These are phyloP conservation scores for Aquilaria yunnanensis DNA, from an alignment of 345 rosid species.

Conservation along the genomic window DNA sequence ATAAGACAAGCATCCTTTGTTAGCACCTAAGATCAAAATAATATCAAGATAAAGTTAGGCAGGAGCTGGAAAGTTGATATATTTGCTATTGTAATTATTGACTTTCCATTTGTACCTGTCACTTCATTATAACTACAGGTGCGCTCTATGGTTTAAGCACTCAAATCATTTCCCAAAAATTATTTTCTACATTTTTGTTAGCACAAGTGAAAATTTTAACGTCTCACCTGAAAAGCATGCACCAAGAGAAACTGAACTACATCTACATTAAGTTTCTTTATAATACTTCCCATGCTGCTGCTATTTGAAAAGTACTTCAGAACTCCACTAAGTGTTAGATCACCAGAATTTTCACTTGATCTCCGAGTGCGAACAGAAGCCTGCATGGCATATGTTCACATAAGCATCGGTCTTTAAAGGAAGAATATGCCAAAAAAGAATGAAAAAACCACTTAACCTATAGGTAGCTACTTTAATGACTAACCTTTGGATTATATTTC, in stretches of 20 bases:
- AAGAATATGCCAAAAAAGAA: no score
- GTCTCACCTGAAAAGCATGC: conserved; percentile 70
- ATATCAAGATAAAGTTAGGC: not conserved
- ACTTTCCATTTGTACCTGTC: no score
- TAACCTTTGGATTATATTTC: conserved; percentile 65
- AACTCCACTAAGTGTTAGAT: conserved; percentile 40
- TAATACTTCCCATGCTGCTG: conserved; percentile 34
- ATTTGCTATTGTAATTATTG: not conserved
- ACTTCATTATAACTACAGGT: no score
- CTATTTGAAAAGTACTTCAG: conserved; percentile 47
- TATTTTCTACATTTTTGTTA: no score
- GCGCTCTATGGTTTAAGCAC: no score
- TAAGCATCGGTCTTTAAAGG: no score
- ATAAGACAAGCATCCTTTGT: not conserved
- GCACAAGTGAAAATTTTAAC: no score
- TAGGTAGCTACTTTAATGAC: not conserved
- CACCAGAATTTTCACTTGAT: conserved; percentile 30
- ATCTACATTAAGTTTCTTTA: conserved; percentile 47
- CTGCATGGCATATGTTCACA: conserved; percentile 23
- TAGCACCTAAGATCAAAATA: not conserved
- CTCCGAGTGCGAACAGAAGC: conserved; percentile 67
- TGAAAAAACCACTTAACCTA: no score
- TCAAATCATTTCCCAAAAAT: no score
- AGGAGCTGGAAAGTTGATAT: not conserved
- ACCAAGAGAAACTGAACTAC: conserved; percentile 68